These are phyloP conservation scores for Agrocybe pediades DNA, from an alignment of 768 basidiomycete genomes.

Conservation along the genomic window DNA sequence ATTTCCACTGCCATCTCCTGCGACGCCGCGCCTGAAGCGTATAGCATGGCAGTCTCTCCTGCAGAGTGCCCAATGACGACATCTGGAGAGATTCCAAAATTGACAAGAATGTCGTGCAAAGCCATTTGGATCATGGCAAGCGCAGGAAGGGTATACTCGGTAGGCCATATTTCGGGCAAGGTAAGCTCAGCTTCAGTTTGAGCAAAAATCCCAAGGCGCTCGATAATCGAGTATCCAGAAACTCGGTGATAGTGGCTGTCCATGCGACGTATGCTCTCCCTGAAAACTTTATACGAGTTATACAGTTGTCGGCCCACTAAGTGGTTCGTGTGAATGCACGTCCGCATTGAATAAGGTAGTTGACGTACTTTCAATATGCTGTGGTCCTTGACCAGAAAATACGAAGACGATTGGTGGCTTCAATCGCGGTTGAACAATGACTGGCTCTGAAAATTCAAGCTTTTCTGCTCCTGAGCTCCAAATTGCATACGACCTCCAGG, in stretches of 20 bases:
- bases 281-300: background rate
- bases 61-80: constrained; percentile 9
- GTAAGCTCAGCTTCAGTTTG: background rate
- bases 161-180: background rate
- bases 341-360: no score
- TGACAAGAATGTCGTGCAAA: background rate
- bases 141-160: background rate
- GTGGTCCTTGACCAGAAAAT: constrained; percentile 14
- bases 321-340: no score
- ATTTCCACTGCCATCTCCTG: constrained; percentile 40
- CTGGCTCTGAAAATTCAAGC: no score
- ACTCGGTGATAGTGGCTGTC: background rate
- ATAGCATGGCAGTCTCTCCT: constrained; percentile 41
- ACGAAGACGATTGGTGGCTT: constrained; percentile 21
- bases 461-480: no score
- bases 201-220: no score
- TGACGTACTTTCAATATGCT: no score
- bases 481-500: constrained; percentile 15
- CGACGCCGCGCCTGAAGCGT: constrained; percentile 38
- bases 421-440: no score
- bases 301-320: constrained; percentile 21
- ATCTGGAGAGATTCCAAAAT: background rate
- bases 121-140: background rate
- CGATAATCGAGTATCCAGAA: background rate
- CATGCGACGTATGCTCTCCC: background rate